Percentiles rank a stretch among this genome's conserved stretches.
Evolutionary conservation across 805 yeast species (phyloP).

Genomic region (Candida stauntonica): DNA sequence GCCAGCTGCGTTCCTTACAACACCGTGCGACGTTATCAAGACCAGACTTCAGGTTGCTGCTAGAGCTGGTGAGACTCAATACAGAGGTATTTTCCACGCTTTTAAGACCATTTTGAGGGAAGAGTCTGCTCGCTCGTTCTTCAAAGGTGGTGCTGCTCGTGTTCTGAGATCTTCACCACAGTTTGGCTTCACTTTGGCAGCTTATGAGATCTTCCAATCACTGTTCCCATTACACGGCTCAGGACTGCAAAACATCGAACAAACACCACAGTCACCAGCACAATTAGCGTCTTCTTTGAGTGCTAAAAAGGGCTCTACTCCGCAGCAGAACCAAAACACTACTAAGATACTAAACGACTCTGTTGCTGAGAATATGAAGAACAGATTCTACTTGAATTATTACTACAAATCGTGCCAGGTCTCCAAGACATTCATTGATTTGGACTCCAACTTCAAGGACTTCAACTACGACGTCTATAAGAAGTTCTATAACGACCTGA

Average conservation of each 20-base stretch:
- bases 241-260: slow-evolving; percentile 22
- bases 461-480: slow-evolving; percentile 48
- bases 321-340: slow-evolving; percentile 5
- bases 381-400: slow-evolving; percentile 33
- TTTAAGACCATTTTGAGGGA: slow-evolving; percentile 67
- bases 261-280: slow-evolving; percentile 20
- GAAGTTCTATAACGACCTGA: slow-evolving; percentile 31
- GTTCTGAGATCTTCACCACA: slow-evolving; percentile 95
- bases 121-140: slow-evolving; percentile 83
- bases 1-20: slow-evolving; percentile 95
- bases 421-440: slow-evolving; percentile 55
- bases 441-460: slow-evolving; percentile 56
- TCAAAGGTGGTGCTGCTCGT: slow-evolving; percentile 96
- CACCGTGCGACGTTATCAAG: slow-evolving; percentile 96
- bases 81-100: slow-evolving; percentile 76
- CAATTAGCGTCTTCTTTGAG: slow-evolving; percentile 11
- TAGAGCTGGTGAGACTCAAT: slow-evolving; percentile 69
- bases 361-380: slow-evolving; percentile 15
- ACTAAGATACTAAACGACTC: slow-evolving; percentile 20
- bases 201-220: slow-evolving; percentile 85
- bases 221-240: slow-evolving; percentile 55
- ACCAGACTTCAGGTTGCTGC: slow-evolving; percentile 89
- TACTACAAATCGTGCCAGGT: slow-evolving; percentile 57
- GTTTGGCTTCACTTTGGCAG: slow-evolving; percentile 96
- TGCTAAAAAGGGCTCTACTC: slow-evolving; percentile 1